phyloP scores from a whole-genome alignment of 352 stramenopile species.

The Globisporangium echinulatum region DNA sequence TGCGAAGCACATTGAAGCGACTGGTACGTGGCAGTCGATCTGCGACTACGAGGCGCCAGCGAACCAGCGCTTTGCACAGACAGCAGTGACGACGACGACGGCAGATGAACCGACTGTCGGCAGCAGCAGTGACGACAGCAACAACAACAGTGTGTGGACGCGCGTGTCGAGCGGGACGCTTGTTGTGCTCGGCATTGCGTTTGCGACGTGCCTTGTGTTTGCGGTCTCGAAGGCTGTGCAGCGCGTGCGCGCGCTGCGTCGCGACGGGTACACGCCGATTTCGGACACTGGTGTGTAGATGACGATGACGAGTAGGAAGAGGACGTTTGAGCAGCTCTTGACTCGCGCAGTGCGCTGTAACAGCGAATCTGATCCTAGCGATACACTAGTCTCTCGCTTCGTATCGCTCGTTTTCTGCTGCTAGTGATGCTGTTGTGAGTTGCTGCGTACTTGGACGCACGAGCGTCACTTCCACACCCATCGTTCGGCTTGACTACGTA shows the following conservation, averaged over 20 bases:
- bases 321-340: too few species aligned
- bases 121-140: not conserved
- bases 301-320: too few species aligned
- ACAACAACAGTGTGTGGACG: conserved; percentile 4
- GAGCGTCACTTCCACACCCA: too few species aligned
- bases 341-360: too few species aligned
- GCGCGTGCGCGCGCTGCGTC: conserved; percentile 33
- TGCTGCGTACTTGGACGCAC: too few species aligned
- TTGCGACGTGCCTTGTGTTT: conserved; percentile 40
- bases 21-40: conserved; percentile 78
- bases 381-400: too few species aligned
- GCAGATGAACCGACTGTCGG: not conserved
- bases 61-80: conserved; percentile 15
- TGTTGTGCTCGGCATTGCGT: conserved; percentile 34
- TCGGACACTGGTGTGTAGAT: too few species aligned
- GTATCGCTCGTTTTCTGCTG: too few species aligned
- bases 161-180: conserved; percentile 29
- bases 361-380: too few species aligned
- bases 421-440: too few species aligned
- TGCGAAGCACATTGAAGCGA: conserved; percentile 48
- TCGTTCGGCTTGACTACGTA: too few species aligned
- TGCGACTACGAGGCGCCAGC: conserved; percentile 52
- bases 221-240: conserved; percentile 46
- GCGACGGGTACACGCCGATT: conserved; percentile 42
- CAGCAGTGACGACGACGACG: conserved; percentile 9